A percentile compares a stretch with the other conserved stretches of the same genome.
These are phyloP conservation scores for Rubus idaeus DNA, from an alignment of 306 rosid genomes.

Conservation along the genomic window DNA sequence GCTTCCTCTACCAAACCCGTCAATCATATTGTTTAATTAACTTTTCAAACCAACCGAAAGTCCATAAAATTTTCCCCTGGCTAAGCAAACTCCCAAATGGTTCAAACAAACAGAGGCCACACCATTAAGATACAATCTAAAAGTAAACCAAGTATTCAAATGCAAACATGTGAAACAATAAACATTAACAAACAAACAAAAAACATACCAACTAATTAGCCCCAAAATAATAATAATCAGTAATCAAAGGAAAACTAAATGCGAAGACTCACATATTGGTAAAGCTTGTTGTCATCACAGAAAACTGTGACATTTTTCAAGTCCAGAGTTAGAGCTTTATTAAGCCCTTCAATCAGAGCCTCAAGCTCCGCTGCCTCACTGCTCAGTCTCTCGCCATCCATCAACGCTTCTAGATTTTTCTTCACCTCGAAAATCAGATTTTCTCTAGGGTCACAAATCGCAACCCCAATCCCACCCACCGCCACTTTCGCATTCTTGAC, in stretches of 20 bases:
- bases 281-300: slow-evolving; percentile 33
- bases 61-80: background rate
- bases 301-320: slow-evolving; percentile 32
- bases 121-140: background rate
- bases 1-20: background rate
- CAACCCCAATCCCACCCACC: slow-evolving; percentile 43
- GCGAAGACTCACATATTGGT: slow-evolving; percentile 43
- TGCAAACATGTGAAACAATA: background rate
- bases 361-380: slow-evolving; percentile 22
- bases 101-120: background rate
- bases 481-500: slow-evolving; percentile 22
- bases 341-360: slow-evolving; percentile 41
- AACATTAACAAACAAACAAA: background rate
- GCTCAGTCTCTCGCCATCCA: background rate
- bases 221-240: background rate
- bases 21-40: background rate
- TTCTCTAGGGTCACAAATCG: slow-evolving; percentile 36
- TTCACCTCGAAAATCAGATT: slow-evolving; percentile 30
- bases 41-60: no score
- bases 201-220: background rate
- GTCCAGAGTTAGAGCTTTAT: slow-evolving; percentile 30
- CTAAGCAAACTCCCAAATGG: background rate
- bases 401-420: slow-evolving; percentile 30
- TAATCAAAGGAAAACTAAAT: background rate
- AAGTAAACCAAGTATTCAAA: background rate